These are phyloP conservation scores for Iris pallida DNA, from an alignment of 116 monocot species.

Conservation along the genomic window DNA sequence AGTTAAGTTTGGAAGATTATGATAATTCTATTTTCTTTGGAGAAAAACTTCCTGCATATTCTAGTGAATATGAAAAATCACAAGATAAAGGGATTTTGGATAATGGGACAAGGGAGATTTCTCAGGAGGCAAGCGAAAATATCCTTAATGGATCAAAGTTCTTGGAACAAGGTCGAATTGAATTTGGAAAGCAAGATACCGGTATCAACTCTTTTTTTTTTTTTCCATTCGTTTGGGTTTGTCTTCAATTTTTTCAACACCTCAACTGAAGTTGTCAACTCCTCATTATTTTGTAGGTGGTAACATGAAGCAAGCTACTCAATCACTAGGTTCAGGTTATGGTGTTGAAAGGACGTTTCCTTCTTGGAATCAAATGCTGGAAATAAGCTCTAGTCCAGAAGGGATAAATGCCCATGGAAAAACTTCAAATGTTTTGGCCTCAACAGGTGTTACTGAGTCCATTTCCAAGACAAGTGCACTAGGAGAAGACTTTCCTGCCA, in stretches of 20 bases:
- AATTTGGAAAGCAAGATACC: constrained; percentile 5
- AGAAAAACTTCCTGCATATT: constrained; percentile 25
- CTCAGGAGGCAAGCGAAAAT: constrained; percentile 7
- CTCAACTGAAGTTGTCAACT: background rate
- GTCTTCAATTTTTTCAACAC: background rate
- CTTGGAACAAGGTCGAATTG: constrained; percentile 1
- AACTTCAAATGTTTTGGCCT: constrained; percentile 10
- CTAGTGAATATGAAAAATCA: constrained; percentile 15
- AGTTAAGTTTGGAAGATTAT: constrained; percentile 71
- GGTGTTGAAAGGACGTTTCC: constrained; percentile 13
- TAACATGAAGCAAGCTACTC: background rate
- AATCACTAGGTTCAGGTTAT: constrained; percentile 5
- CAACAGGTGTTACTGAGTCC: constrained; percentile 7
- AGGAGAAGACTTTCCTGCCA: background rate
- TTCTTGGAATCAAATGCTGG: constrained; percentile 45
- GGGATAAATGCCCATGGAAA: constrained; percentile 9
- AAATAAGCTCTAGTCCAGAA: constrained; percentile 23
- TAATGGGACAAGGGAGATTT: constrained; percentile 4
- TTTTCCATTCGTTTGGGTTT: background rate
- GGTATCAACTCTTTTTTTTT: background rate
- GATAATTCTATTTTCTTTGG: constrained; percentile 24
- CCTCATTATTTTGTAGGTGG: constrained; percentile 1
- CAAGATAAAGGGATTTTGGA: constrained; percentile 8
- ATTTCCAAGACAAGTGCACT: background rate
- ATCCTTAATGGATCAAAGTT: constrained; percentile 1